These are phyloP conservation scores for Rhodotorula toruloides DNA, from an alignment of 768 basidiomycete species.

Conservation along the genomic window DNA sequence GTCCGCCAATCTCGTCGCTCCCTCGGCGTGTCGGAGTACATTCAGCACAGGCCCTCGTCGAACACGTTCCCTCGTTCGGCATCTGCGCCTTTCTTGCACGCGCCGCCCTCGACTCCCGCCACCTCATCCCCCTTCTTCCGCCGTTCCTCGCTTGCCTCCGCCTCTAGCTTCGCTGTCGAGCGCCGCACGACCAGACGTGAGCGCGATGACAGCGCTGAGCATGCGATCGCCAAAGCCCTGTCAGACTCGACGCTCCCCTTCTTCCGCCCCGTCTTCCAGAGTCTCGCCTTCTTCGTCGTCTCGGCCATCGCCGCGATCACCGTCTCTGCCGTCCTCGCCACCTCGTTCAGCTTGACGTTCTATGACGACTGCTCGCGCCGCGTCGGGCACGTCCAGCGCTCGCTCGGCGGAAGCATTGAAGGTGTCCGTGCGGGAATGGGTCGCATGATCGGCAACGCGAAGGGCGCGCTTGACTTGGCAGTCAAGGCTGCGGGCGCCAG, in stretches of 20 bases:
- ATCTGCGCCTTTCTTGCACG: neutral
- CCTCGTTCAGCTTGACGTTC: conserved; percentile 28
- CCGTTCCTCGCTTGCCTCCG: neutral
- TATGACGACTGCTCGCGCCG: conserved; percentile 30
- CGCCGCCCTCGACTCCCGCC: neutral
- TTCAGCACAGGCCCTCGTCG: neutral
- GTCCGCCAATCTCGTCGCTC: neutral
- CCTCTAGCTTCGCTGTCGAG: neutral
- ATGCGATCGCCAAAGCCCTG: neutral
- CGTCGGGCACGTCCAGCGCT: conserved; percentile 7
- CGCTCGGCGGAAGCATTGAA: conserved; percentile 8
- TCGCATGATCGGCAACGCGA: conserved; percentile 24
- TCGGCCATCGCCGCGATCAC: conserved; percentile 19
- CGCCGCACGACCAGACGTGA: conserved; percentile 1
- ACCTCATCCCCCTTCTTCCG: conserved; percentile 4
- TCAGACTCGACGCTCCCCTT: neutral
- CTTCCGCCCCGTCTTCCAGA: conserved; percentile 19
- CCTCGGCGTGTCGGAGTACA: neutral
- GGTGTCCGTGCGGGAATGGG: conserved; percentile 22
- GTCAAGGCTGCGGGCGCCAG: conserved; percentile 12
- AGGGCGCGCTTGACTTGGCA: conserved; percentile 11
- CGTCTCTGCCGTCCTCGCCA: conserved; percentile 29
- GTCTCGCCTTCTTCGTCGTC: conserved; percentile 30
- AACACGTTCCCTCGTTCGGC: neutral
- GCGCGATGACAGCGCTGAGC: neutral